Base-by-base conservation (phyloP, 1,139 yeast genomes). In the Yamadazyma spencermartinsiae region DNA sequence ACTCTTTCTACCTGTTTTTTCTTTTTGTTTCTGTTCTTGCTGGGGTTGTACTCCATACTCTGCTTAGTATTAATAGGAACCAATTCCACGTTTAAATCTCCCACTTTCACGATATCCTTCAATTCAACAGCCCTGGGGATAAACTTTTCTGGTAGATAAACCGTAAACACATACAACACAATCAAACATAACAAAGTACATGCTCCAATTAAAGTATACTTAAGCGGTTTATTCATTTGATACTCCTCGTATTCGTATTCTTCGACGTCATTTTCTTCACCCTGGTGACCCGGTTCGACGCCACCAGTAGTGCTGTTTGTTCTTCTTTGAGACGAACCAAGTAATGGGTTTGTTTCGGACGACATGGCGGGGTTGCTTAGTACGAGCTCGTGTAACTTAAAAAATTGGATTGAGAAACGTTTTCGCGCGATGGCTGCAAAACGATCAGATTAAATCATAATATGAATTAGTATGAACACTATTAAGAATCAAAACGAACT, bases 1-100 rank as follows among this genome's bases (percentile, higher is more conserved):
- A 85, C 55, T 46, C 92, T 67, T 17, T 66, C 65, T 10, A 60
- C 61, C 31, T 29, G n/a, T 33, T 19, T 31, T 19, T 15, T 27
- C 12, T 23, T 7, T 7, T 11, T 21, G 39, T 34, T 21, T 23
- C 16, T 15, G 17, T 4, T 29, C 14, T 36, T 41, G 9, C 32
- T 37, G 4, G 20, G 37, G 40, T n/a, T 30, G 35, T 16, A 35
- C 41, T 15, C 42, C 39, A 8, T 19, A 30, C 11, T 18, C 34
- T 21, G 35, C 29, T 13, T 38, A 25, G 39, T 21, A 15, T 39
- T 38, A 15, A 63, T 49, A 6, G 72, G 67, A 10, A 39, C 43
- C 42, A 69, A 55, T 4, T 45, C 38, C 4, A 60, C 60, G 5
- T 50, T 44, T 35, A 65, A 41, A 4, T 56, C 55, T 2, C 53